phyloP scores from a whole-genome alignment of 192 early-diverging fungal species.

The Bifiguratus adelaidae region DNA sequence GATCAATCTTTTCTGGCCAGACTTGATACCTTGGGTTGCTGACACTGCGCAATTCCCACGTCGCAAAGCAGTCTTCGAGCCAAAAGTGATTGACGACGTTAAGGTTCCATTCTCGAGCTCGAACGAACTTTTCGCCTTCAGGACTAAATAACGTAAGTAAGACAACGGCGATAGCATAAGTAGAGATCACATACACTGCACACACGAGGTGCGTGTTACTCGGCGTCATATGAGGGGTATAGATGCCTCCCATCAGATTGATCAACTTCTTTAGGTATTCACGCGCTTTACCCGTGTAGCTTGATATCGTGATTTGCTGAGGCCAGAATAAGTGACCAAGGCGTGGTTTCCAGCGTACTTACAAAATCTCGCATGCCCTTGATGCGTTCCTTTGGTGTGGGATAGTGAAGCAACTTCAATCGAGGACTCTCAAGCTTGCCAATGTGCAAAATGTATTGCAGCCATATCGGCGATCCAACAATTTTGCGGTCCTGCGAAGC shows the following conservation, averaged over 20 bases:
- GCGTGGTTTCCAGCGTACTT: not conserved
- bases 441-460: slow-evolving; percentile 29
- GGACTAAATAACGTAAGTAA: slow-evolving; percentile 17
- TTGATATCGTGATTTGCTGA: slow-evolving; percentile 51
- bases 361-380: slow-evolving; percentile 34
- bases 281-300: slow-evolving; percentile 55
- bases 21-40: slow-evolving; percentile 38
- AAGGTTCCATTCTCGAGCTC: slow-evolving; percentile 53
- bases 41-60: slow-evolving; percentile 45
- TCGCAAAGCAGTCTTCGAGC: slow-evolving; percentile 68
- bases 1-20: slow-evolving; percentile 36
- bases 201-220: slow-evolving; percentile 73
- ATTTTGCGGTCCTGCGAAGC: slow-evolving; percentile 26
- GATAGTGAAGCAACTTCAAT: slow-evolving; percentile 38
- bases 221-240: slow-evolving; percentile 46
- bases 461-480: slow-evolving; percentile 39
- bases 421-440: slow-evolving; percentile 26
- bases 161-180: not conserved
- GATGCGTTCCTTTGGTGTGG: slow-evolving; percentile 29
- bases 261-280: slow-evolving; percentile 56
- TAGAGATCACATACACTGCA: slow-evolving; percentile 27
- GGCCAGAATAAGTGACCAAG: not conserved
- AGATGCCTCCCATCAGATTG: slow-evolving; percentile 46
- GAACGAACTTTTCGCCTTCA: slow-evolving; percentile 52
- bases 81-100: slow-evolving; percentile 76